Evolutionary conservation across 768 basidiomycete species (phyloP), one percentile per base, ranked within the genome.

Genomic region (Russula sp.): DNA sequence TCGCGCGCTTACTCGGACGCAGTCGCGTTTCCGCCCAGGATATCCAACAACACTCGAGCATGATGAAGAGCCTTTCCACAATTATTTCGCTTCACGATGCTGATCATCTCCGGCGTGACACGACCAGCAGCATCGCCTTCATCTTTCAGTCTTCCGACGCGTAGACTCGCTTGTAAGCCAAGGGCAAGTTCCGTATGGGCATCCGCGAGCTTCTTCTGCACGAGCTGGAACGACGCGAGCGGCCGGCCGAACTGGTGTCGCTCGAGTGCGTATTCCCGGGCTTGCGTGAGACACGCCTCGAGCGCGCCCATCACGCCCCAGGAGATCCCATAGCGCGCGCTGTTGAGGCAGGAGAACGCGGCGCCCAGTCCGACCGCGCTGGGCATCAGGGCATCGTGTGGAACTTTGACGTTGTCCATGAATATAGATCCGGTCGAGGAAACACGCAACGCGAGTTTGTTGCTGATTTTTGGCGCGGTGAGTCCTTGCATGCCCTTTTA

Each of bases 221-320:
- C 82, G n/a, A 98, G 86, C 75, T 98, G 96, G 85, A 96, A 98
- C 6, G 90, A 89, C 2, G 92, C 95, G 3, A 98, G 79, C 0
- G 94, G 94, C 42, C 89, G 85, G 26, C 84, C 80, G 78, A 98
- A 98, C 75, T 98, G 96, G 53, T 87, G 83, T 18, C 95, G 83
- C 72, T 97, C 92, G 38, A 97, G 83, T 11, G 93, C 90, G 72
- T 98, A 98, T 13, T 81, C 80, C 24, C 90, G 84, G 0, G 94
- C 84, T 46, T 84, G 84, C 38, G 80, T 73, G 48, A 98, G 81
- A 72, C 93, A 97, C 70, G 97, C 92, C 74, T 98, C 95, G 30
- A 98, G 82, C 2, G 95, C 89, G 32, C 96, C 96, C 84, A 98
- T 95, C 1, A 90, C 89, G 59, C 95, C 95, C 92, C 94, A 98